Conservation (phyloP, 768 basidiomycete genomes). For the Lentinula guzmanii region DNA sequence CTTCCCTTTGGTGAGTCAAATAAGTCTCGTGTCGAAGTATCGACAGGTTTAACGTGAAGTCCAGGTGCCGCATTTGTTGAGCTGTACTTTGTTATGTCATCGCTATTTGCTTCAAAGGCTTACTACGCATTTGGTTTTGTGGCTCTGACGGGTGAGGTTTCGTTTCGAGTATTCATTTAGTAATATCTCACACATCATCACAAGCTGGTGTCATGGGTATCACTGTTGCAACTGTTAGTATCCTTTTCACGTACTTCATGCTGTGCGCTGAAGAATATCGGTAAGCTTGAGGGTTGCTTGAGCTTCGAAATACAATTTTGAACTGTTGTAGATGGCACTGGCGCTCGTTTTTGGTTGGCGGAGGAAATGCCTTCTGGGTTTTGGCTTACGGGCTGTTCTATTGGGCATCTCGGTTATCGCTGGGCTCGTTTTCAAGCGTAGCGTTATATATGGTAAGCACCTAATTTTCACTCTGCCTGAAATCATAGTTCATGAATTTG, state of each 20-base stretch:
- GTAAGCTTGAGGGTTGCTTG: constrained; percentile 30
- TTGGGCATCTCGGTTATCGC: constrained; percentile 80
- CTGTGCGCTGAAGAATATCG: constrained; percentile 94
- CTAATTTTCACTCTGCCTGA: not conserved
- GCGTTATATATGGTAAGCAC: constrained; percentile 60
- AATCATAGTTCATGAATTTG: not conserved
- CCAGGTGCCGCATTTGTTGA: constrained; percentile 95
- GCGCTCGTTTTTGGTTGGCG: constrained; percentile 89
- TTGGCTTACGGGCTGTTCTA: constrained; percentile 85
- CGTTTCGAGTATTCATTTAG: not conserved
- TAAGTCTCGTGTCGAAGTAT: not conserved
- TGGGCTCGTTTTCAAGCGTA: constrained; percentile 76
- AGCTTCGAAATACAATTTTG: not conserved
- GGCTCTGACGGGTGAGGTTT: constrained; percentile 50
- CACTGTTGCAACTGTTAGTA: constrained; percentile 87
- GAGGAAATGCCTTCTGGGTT: constrained; percentile 90
- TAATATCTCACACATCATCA: not conserved
- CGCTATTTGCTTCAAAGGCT: constrained; percentile 84
- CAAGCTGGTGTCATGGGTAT: constrained; percentile 67
- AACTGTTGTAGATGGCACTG: constrained; percentile 77
- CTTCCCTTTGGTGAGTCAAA: constrained; percentile 72
- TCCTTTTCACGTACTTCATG: constrained; percentile 85
- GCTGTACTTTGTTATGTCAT: constrained; percentile 86
- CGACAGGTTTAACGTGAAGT: not conserved
- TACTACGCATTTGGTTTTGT: constrained; percentile 98